Base-by-base conservation (phyloP, 2,329 filamentous ascomycete species). In the Aspergillus sojae region DNA sequence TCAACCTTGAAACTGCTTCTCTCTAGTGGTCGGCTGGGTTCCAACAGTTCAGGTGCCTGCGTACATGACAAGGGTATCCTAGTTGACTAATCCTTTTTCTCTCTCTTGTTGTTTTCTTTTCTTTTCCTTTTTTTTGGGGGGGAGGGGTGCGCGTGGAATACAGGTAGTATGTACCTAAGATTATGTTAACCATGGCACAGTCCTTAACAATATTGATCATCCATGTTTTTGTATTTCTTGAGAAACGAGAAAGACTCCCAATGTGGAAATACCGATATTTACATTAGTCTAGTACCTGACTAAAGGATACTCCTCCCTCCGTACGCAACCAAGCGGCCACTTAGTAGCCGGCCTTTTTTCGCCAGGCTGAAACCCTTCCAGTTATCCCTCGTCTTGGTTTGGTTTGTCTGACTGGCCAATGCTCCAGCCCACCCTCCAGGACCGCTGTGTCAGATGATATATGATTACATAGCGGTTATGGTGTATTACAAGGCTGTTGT, bases 41-140 rank as follows among this genome's bases (percentile, higher is more conserved):
- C 62, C 67, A 62, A 60, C 53, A 64, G 55, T 64, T 57, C 54
- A 65, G 63, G 65, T 68, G 67, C 64, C 67, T 70, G 68, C 65
- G 62, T 66, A 50, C 57, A 50, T 64, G 60, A 67, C 68, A 63
- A 62, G 68, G 68, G 65, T 67, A 67, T 66, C 67, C 68, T 56
- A 34, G 68, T 62, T 52, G 46, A 23, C 32, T 39, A 19, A 39
- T 41, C 21, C 10, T 45, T 10, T 45, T 7, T 21, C 4, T 45
- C 2, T 23, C 11, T 12, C 10, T 45, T 21, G 21, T 2, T 21
- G 21, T 10, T 28, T 52, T 30, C 30, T 32, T 21, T 21, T 45
- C 4, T 21, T 21, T 45, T 45, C 21, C 6, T 21, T 45, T n/a
- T 46, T 50, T 52, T 30, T 52, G 16, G 2, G 36, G 36, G 5